Evolutionary conservation across 2,329 filamentous ascomycete genomes (phyloP), one percentile per base, ranked within the genome.

Genomic region (Thielaviopsis populi): DNA sequence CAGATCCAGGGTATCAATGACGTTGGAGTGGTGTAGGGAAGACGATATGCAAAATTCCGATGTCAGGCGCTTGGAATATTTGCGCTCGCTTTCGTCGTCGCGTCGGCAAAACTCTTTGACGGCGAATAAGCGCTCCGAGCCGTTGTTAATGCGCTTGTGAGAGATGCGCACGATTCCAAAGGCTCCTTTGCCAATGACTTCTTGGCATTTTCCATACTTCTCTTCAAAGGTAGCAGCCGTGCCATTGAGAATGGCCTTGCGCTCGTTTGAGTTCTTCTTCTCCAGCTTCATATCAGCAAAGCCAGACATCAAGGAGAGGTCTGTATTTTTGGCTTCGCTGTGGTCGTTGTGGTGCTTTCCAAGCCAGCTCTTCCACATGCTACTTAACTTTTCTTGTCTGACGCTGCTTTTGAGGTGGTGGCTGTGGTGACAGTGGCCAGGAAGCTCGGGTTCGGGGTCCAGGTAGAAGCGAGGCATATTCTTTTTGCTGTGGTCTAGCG

Each of bases 1-100:
- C 11, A 99, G 81, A 72, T 99, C 94, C 62, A 99, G 83, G 0
- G 94, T 99, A 74, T 96, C 94, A 69, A 99, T 99, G 70, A 99
- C 90, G 72, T 99, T 99, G 15, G 94, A 92, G 72, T 99, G 94
- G 68, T 91, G 89, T 67, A 99, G 83, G 10, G 91, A 96, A 0
- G 92, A 97, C 0, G 94, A 97, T 69, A 99, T 97, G 76, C 94
- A 97, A 74, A 99, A 99, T 72, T 99, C 94, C 60, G 92, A 91
- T 1, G 94, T 97, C 62, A 99, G 80, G 30, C 94, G 88, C 74
- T 97, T 99, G 79, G 94, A 95, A 74, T 97, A 99, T 73, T 95
- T 95, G 77, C 96, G 96, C 69, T 91, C 86, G 15, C 90, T 95
- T 75, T 99, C 94, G 70, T 96, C 90, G 0, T 92, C 91, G 59